Percentiles rank a stretch among this genome's conserved stretches.
Evolutionary conservation across 169 alveolate species (phyloP).

Genomic region (Amoebophrya sp.): DNA sequence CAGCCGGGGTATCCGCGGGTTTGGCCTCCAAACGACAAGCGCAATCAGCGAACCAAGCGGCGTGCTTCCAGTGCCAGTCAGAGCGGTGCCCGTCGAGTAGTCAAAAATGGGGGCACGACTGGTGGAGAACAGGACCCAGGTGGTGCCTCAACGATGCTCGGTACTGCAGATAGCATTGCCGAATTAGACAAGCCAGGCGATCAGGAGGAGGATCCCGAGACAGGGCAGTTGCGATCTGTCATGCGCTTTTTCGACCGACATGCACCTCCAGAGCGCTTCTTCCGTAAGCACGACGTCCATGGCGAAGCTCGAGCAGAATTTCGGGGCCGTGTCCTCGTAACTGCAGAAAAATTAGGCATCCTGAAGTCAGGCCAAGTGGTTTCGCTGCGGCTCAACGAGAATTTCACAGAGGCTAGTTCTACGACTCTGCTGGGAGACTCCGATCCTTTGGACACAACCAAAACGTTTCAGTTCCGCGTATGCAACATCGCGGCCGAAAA

Average conservation of each 20-base stretch:
- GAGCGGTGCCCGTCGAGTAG: too few relatives aligned
- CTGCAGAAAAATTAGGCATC: neutral
- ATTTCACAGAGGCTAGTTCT: neutral
- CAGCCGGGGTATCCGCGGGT: constrained; percentile 15
- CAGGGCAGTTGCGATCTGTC: too few relatives aligned
- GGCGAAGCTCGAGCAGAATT: neutral
- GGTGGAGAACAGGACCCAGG: too few relatives aligned
- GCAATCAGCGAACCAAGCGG: too few relatives aligned
- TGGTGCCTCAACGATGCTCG: too few relatives aligned
- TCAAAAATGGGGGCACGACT: too few relatives aligned
- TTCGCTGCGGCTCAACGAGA: neutral
- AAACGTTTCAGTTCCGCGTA: neutral
- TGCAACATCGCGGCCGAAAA: neutral
- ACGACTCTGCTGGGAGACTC: neutral
- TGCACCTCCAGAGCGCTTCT: too few relatives aligned
- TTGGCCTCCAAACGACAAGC: neutral
- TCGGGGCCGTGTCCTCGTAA: neutral
- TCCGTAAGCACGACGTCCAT: neutral
- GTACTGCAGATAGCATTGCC: too few relatives aligned
- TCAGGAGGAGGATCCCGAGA: too few relatives aligned
- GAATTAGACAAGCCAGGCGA: too few relatives aligned
- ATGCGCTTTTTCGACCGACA: too few relatives aligned
- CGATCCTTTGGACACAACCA: neutral
- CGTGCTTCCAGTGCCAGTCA: too few relatives aligned
- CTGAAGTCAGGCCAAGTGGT: neutral